These are phyloP conservation scores for Morella rubra DNA, from an alignment of 306 rosid species.

Conservation along the genomic window DNA sequence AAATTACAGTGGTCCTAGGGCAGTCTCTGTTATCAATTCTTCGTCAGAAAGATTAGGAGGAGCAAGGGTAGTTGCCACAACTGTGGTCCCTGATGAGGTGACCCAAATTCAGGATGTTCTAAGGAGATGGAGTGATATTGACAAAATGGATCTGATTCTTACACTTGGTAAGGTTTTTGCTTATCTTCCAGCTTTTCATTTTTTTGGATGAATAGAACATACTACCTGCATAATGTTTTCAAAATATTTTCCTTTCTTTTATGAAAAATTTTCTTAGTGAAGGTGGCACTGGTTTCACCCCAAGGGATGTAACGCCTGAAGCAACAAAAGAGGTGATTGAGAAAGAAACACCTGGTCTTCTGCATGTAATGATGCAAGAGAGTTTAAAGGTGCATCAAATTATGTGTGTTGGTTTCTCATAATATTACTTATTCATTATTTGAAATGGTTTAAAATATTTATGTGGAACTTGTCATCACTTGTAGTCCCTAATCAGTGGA, in stretches of 20 bases:
- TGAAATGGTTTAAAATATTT: too few relatives aligned
- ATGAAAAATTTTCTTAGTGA: constrained; percentile 19
- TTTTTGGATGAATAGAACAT: constrained; percentile 2
- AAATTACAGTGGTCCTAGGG: constrained; percentile 81
- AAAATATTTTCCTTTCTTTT: constrained; percentile 21
- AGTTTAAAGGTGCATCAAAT: constrained; percentile 66
- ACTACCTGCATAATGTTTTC: constrained; percentile 9
- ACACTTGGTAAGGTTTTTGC: constrained; percentile 65
- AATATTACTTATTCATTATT: too few relatives aligned
- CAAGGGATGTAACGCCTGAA: constrained; percentile 88
- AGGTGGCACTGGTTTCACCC: constrained; percentile 94
- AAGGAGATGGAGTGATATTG: constrained; percentile 73
- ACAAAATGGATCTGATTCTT: constrained; percentile 77
- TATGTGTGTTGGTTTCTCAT: too few relatives aligned
- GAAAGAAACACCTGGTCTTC: constrained; percentile 89
- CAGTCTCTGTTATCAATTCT: constrained; percentile 77
- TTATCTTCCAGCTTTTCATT: neutral
- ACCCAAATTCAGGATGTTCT: constrained; percentile 66
- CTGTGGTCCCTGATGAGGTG: constrained; percentile 74
- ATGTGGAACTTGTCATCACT: too few relatives aligned
- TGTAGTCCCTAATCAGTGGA: too few relatives aligned
- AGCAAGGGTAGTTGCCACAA: constrained; percentile 66
- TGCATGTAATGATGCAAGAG: constrained; percentile 86
- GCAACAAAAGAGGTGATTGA: constrained; percentile 85
- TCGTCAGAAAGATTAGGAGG: constrained; percentile 88